These are phyloP conservation scores for Cyberlindnera mississippiensis DNA, from an alignment of 805 yeast genomes.

Conservation along the genomic window DNA sequence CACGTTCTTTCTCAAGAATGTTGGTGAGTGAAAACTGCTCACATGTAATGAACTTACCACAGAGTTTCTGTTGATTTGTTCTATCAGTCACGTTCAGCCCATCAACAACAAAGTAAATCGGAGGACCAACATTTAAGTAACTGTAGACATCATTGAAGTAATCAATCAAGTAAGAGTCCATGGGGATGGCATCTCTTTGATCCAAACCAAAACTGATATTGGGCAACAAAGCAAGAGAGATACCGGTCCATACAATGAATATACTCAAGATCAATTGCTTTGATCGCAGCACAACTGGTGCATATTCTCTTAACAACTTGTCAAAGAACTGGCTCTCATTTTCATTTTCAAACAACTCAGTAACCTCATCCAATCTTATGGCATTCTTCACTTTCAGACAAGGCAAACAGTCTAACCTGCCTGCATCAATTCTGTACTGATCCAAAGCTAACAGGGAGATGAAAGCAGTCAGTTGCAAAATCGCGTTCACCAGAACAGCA, in stretches of 20 bases:
- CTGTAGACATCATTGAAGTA: conserved; percentile 75
- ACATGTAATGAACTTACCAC: conserved; percentile 88
- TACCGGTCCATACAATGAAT: conserved; percentile 61
- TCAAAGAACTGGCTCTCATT: conserved; percentile 34
- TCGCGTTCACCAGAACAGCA: conserved; percentile 72
- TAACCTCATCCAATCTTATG: conserved; percentile 21
- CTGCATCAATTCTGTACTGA: conserved; percentile 54
- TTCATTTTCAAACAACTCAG: conserved; percentile 27
- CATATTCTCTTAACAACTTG: conserved; percentile 39
- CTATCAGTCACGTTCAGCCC: conserved; percentile 60
- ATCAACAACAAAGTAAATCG: conserved; percentile 79
- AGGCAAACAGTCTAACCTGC: conserved; percentile 59
- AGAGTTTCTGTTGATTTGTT: conserved; percentile 63
- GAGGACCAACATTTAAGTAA: conserved; percentile 85
- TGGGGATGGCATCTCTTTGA: conserved; percentile 84
- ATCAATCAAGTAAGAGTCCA: conserved; percentile 72
- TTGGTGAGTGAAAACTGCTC: conserved; percentile 74
- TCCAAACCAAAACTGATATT: conserved; percentile 74
- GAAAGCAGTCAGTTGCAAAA: conserved; percentile 78
- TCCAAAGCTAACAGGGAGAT: conserved; percentile 68
- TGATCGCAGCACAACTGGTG: conserved; percentile 52
- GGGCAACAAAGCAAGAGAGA: conserved; percentile 70
- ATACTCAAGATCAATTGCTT: conserved; percentile 45
- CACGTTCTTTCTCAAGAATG: conserved; percentile 78
- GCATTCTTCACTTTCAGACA: conserved; percentile 36